Conservation (phyloP, 345 rosid genomes). For the Acer saccharum region DNA sequence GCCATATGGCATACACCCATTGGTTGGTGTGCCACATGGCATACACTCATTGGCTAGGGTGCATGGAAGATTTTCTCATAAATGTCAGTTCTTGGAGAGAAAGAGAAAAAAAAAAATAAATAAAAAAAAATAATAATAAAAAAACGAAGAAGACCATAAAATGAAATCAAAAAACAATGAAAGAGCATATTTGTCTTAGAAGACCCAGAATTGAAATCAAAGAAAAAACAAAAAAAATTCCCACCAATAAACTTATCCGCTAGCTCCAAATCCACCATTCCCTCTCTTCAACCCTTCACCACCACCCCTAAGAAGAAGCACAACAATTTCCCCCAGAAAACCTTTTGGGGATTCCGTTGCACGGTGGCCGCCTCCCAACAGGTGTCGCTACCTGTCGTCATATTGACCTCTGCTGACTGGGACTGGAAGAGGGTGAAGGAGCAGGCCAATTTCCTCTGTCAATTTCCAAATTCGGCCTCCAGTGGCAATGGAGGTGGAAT, state of each 20-base stretch:
- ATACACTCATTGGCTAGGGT: too few species aligned
- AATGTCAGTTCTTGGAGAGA: too few species aligned
- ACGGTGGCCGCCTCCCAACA: slow-evolving; percentile 68
- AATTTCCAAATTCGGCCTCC: too few species aligned
- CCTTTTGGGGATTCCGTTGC: slow-evolving; percentile 74
- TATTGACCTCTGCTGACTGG: slow-evolving; percentile 84
- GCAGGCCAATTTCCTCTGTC: too few species aligned
- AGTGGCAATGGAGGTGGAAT: too few species aligned
- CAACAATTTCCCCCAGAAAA: slow-evolving; percentile 35
- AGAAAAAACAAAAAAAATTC: slow-evolving; percentile 15
- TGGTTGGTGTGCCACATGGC: too few species aligned
- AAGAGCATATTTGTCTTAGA: slow-evolving; percentile 50
- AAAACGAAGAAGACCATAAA: too few species aligned
- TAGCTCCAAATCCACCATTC: slow-evolving; percentile 42
- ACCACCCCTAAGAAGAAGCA: slow-evolving; percentile 47
- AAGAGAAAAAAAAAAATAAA: too few species aligned
- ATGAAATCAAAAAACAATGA: slow-evolving; percentile 20
- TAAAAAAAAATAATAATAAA: too few species aligned
- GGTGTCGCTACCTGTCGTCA: slow-evolving; percentile 80
- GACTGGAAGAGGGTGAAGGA: slow-evolving; percentile 54
- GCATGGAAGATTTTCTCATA: too few species aligned
- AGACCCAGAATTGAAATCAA: slow-evolving; percentile 49
- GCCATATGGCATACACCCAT: too few species aligned
- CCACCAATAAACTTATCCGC: slow-evolving; percentile 40
- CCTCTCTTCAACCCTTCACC: slow-evolving; percentile 46